Evolutionary conservation across 2,329 filamentous ascomycete genomes (phyloP), one percentile per base, ranked within the genome.

Genomic region (Lachnellula occidentalis): DNA sequence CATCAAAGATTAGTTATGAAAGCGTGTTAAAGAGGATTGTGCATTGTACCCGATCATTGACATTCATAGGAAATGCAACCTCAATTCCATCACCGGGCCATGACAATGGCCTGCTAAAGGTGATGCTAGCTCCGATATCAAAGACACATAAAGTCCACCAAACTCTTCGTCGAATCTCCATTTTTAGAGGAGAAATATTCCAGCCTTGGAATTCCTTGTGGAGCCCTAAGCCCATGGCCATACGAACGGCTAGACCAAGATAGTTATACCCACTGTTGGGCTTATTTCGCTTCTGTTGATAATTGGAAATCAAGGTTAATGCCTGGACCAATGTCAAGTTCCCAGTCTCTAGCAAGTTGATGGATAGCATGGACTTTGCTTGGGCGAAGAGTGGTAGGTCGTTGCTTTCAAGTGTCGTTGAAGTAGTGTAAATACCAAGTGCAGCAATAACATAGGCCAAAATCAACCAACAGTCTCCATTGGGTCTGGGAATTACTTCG

Each of bases 221-320:
- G 3, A 79, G 67, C 0, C 77, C 76, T 4, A 79, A 62, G 0
- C 76, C 74, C 48, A 78, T 72, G 9, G 92, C 92, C 86, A 96
- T 90, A 61, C 91, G 88, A 63, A 96, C 88, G 4, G 92, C 96
- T 67, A 96, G 83, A 71, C 95, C 95, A 51, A 96, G 85, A 73
- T 97, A 97, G 12, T 78, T 78, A 58, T 76, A 78, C 1, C 76
- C 75, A 0, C 75, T 76, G 56, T 79, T 79, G 3, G 76, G 76
- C 37, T 74, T 72, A 60, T 79, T 73, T 31, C 74, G 68, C 60
- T 78, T 79, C 31, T 54, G 52, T 50, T 45, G 39, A 39, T 54
- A 54, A 39, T 54, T 54, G 9, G 73, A 72, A 51, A 71, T 70
- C 4, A 78, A 64, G 1, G 69, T 66, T 15, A 78, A 66, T 0